Evolutionary conservation across 148 eudicot species (phyloP), one percentile per base, ranked within the genome.

Genomic region (Heliosperma pusillum): DNA sequence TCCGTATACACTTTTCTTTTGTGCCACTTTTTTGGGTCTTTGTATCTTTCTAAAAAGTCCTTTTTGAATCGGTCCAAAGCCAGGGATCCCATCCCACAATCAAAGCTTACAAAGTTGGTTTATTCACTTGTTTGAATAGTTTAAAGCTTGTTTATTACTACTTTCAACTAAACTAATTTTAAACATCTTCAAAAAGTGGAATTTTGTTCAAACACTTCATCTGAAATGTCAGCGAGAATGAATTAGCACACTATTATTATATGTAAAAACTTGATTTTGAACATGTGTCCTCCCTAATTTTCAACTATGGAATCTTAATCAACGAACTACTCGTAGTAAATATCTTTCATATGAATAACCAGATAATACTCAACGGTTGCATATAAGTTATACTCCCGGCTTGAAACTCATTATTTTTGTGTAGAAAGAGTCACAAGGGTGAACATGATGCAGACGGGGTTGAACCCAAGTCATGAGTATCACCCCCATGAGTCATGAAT

Each of bases 31-130:
- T 56, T 71, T 10, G 62, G 8, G 63, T 55, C 63, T 71, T 55
- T 56, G 64, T 71, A 55, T 24, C 74, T 71, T 71, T 52, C 61
- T 27, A 19, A 53, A 45, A 71, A 52, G 22, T 25, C 21, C 30
- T 71, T n/a, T 20, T 71, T 53, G 74, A 71, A 22, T 71, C 33
- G 63, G 74, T 57, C 64, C 12, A 52, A 68, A 68, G 22, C 9
- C 10, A 40, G 11, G 24, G 70, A 36, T 36, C 42, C 42, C 42
- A 66, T 66, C 70, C 15, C 72, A 69, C 57, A 69, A 69, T 69
- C 57, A 69, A 69, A 44, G 30, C 72, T 69, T 69, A 45, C 57
- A 69, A 69, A 69, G 30, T 69, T 69, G 56, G 10, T 69, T 69
- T 10, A 44, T 21, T 44, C 56, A 69, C 57, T 69, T 69, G 57